Conservation (phyloP, 106 monocot genomes). For the Apostasia ramifera region DNA sequence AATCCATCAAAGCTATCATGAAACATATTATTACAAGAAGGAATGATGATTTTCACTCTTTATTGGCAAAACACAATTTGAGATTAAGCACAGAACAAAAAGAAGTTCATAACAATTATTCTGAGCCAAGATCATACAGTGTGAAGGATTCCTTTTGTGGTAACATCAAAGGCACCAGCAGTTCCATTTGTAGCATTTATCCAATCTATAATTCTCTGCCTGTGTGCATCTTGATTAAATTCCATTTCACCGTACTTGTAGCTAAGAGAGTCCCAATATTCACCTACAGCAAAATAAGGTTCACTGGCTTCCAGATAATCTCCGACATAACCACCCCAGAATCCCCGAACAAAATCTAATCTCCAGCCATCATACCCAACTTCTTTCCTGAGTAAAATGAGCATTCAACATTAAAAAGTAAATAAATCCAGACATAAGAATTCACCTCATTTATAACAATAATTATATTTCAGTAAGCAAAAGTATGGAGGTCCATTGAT, state of each 20-base stretch:
- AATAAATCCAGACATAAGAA: too few relatives aligned
- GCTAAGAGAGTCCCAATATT: slow-evolving; percentile 97
- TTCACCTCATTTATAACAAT: too few relatives aligned
- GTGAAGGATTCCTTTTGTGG: slow-evolving; percentile 95
- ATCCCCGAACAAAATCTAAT: slow-evolving; percentile 90
- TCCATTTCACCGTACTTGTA: slow-evolving; percentile 95
- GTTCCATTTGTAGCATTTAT: slow-evolving; percentile 90
- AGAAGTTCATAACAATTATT: neutral
- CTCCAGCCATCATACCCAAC: slow-evolving; percentile 98
- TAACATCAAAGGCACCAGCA: slow-evolving; percentile 95
- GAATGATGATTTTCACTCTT: too few relatives aligned
- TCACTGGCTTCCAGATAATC: slow-evolving; percentile 84
- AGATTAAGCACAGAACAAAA: neutral
- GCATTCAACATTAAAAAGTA: slow-evolving; percentile 1
- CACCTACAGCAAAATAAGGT: slow-evolving; percentile 87
- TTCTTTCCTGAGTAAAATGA: slow-evolving; percentile 49
- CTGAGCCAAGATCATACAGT: slow-evolving; percentile 37
- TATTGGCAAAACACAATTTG: neutral
- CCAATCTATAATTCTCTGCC: slow-evolving; percentile 96
- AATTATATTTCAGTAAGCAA: too few relatives aligned
- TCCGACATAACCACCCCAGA: slow-evolving; percentile 98
- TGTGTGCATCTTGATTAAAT: slow-evolving; percentile 92
- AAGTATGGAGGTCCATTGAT: too few relatives aligned
- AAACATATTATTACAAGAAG: too few relatives aligned
- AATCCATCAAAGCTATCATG: too few relatives aligned